Evolutionary conservation across 2,329 filamentous ascomycete species (phyloP).

Genomic region (Colletotrichum somersetense): DNA sequence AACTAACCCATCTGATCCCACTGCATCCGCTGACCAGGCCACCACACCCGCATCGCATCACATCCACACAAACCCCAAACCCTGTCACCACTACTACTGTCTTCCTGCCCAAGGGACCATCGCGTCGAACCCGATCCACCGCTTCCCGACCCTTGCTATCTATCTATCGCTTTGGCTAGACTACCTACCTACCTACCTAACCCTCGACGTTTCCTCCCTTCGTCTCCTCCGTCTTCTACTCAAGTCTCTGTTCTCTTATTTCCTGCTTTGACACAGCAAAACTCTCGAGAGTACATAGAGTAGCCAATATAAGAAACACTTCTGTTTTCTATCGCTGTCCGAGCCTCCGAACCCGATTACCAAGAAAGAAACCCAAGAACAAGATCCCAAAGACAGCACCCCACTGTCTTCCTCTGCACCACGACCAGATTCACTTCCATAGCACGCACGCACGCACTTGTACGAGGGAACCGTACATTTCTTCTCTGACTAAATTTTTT

Average conservation of each 20-base stretch:
- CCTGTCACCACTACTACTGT: conserved; percentile 28
- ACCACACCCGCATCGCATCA: conserved; percentile 16
- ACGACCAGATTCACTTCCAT: conserved; percentile 27
- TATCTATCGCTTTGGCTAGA: neutral
- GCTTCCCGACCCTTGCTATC: conserved; percentile 18
- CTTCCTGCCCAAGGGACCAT: conserved; percentile 37
- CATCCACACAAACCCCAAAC: conserved; percentile 14
- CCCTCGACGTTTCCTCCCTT: conserved; percentile 17
- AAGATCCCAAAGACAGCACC: conserved; percentile 18
- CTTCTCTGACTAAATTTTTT: neutral
- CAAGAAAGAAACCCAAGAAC: conserved; percentile 13
- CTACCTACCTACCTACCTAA: neutral
- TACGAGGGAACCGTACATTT: conserved; percentile 11
- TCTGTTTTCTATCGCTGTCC: conserved; percentile 34
- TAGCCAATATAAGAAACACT: conserved; percentile 41
- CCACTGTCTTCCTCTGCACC: conserved; percentile 15
- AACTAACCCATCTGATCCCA: conserved; percentile 14
- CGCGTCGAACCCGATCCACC: conserved; percentile 30
- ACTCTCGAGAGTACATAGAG: conserved; percentile 33
- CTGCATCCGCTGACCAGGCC: conserved; percentile 31
- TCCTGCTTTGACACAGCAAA: conserved; percentile 14
- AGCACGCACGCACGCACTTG: conserved; percentile 28
- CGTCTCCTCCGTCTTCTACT: conserved; percentile 11
- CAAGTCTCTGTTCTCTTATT: conserved; percentile 29
- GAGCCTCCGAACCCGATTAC: conserved; percentile 25